phyloP scores from a whole-genome alignment of 2,329 filamentous ascomycete species.

The Neofusicoccum sp. region DNA sequence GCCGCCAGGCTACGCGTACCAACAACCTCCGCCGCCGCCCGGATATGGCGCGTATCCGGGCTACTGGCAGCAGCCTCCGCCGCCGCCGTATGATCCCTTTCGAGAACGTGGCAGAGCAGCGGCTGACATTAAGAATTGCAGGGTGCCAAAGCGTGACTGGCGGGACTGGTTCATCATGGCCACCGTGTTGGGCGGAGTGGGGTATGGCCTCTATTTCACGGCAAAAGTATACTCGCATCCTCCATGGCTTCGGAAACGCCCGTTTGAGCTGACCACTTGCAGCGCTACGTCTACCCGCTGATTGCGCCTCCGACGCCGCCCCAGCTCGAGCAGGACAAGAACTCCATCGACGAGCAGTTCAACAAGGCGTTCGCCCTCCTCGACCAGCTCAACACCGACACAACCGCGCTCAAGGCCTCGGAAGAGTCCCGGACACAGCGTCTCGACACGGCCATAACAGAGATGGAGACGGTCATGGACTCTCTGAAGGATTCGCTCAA shows the following conservation, averaged over 20 bases:
- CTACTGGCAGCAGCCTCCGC: conserved; percentile 55
- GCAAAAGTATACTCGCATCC: conserved; percentile 65
- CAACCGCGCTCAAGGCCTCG: conserved; percentile 80
- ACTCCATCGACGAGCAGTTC: conserved; percentile 89
- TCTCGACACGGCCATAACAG: conserved; percentile 77
- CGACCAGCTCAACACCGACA: conserved; percentile 90
- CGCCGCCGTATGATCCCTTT: conserved; percentile 52
- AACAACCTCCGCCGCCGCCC: conserved; percentile 43
- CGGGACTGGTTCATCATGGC: conserved; percentile 99
- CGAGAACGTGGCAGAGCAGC: background rate
- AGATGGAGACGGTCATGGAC: conserved; percentile 80
- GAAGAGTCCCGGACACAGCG: conserved; percentile 83
- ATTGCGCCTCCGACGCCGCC: conserved; percentile 93
- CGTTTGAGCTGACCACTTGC: conserved; percentile 2
- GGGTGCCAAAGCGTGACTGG: conserved; percentile 82
- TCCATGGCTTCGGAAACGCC: conserved; percentile 23
- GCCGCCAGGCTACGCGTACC: conserved; percentile 46
- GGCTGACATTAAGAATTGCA: conserved; percentile 21
- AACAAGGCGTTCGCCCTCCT: conserved; percentile 88
- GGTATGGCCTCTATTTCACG: conserved; percentile 85
- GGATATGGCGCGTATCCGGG: conserved; percentile 56
- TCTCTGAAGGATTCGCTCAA: conserved; percentile 81
- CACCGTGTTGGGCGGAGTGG: conserved; percentile 85
- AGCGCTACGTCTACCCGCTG: conserved; percentile 89
- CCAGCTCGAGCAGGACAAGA: conserved; percentile 92